Evolutionary conservation across 805 yeast genomes (phyloP).

Genomic region (Ogataea trehalophila): DNA sequence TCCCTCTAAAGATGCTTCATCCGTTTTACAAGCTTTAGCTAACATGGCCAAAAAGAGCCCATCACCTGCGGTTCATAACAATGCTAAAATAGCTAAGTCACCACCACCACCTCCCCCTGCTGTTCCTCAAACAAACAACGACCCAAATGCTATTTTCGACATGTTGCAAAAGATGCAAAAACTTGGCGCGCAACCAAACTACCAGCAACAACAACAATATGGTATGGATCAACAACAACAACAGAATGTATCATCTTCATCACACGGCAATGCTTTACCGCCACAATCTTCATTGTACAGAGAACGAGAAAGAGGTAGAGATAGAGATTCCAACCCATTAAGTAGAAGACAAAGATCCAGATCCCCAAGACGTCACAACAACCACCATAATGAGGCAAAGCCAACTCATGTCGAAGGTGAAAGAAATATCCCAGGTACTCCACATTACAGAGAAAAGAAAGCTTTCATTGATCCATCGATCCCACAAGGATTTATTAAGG

Average conservation of each 20-base stretch:
- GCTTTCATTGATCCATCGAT: slow-evolving; percentile 65
- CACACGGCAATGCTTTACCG: slow-evolving; percentile 10
- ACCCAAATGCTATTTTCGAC: slow-evolving; percentile 42
- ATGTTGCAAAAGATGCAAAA: slow-evolving; percentile 48
- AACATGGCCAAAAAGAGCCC: slow-evolving; percentile 49
- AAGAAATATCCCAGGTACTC: slow-evolving; percentile 62
- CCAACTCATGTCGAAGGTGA: slow-evolving; percentile 47
- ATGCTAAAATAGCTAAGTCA: slow-evolving; percentile 22
- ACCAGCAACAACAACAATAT: slow-evolving; percentile 19
- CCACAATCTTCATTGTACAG: slow-evolving; percentile 19
- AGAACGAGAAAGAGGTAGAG: slow-evolving; percentile 26
- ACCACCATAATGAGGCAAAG: slow-evolving; percentile 16
- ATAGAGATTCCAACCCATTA: slow-evolving; percentile 26
- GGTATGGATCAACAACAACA: slow-evolving; percentile 15
- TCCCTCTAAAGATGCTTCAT: slow-evolving; percentile 46
- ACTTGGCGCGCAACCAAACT: slow-evolving; percentile 19
- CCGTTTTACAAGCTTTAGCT: slow-evolving; percentile 67
- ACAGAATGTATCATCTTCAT: slow-evolving; percentile 6
- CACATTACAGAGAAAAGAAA: slow-evolving; percentile 71
- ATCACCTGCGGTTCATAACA: slow-evolving; percentile 27
- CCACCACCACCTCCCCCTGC: slow-evolving; percentile 8
- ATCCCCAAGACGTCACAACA: slow-evolving; percentile 37
- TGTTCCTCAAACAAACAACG: slow-evolving; percentile 20
- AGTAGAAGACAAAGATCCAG: slow-evolving; percentile 50
- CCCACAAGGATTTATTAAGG: slow-evolving; percentile 77